These are phyloP conservation scores for Aspergillus ochraceus DNA, from an alignment of 2,329 filamentous ascomycete species.

Conservation along the genomic window DNA sequence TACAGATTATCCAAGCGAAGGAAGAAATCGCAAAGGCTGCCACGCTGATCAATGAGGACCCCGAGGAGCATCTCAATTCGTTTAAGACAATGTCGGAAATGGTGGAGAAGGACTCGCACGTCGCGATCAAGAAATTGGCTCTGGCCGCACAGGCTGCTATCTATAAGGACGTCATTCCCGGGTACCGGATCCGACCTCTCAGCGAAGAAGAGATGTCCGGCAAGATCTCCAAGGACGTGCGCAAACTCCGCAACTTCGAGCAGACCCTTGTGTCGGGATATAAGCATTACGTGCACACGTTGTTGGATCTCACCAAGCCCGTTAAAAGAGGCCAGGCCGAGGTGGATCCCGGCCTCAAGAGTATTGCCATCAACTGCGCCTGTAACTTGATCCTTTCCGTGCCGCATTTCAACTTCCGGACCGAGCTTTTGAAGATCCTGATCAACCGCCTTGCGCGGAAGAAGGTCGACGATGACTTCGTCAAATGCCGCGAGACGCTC, in stretches of 20 bases:
- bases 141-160: conserved; percentile 84
- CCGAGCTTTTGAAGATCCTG: conserved; percentile 82
- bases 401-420: conserved; percentile 95
- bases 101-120: conserved; percentile 60
- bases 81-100: conserved; percentile 78
- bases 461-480: conserved; percentile 70
- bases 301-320: conserved; percentile 66
- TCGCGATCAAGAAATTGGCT: conserved; percentile 79
- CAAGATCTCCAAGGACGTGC: conserved; percentile 90
- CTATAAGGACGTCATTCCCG: conserved; percentile 94
- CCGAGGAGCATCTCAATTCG: conserved; percentile 80
- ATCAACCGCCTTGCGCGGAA: conserved; percentile 77
- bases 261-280: conserved; percentile 84
- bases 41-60: conserved; percentile 79
- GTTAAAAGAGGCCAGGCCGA: conserved; percentile 39
- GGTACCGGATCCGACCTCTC: conserved; percentile 86
- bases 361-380: conserved; percentile 79
- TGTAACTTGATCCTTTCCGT: conserved; percentile 78
- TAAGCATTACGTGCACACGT: conserved; percentile 75
- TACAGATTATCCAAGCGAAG: conserved; percentile 84
- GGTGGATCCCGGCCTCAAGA: conserved; percentile 55
- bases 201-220: conserved; percentile 71
- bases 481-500: conserved; percentile 74
- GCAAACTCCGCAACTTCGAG: conserved; percentile 78
- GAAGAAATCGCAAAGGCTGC: conserved; percentile 89